A percentile compares a stretch with the other conserved stretches of the same genome.
Conservation (phyloP, 1,139 yeast species). For the Chernovozyma sophiae-reginae region DNA sequence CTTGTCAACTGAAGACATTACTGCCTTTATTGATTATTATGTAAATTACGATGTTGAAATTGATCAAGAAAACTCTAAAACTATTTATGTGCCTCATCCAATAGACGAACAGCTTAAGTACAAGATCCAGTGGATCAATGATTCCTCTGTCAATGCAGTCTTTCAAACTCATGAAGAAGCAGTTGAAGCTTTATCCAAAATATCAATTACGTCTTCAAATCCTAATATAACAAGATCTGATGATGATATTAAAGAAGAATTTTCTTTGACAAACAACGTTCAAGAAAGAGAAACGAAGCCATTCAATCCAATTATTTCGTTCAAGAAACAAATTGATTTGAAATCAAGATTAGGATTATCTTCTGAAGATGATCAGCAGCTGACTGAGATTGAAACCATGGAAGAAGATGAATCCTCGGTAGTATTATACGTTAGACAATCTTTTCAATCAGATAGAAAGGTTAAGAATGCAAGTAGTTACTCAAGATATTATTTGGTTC, state of each 20-base stretch:
- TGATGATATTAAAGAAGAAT: constrained; percentile 13
- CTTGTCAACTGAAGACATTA: constrained; percentile 61
- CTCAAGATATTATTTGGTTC: constrained; percentile 64
- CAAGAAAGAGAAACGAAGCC: constrained; percentile 37
- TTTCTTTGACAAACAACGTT: constrained; percentile 20
- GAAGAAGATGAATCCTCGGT: constrained; percentile 43
- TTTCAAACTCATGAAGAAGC: constrained; percentile 47
- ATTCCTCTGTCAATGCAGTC: constrained; percentile 51
- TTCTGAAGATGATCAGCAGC: constrained; percentile 5
- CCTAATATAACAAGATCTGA: constrained; percentile 11
- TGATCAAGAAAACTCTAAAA: constrained; percentile 12
- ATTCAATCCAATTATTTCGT: constrained; percentile 33
- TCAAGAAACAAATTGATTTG: constrained; percentile 31
- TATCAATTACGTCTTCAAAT: constrained; percentile 22
- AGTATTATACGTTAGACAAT: constrained; percentile 44
- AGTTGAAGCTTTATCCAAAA: constrained; percentile 30
- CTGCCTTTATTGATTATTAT: constrained; percentile 49
- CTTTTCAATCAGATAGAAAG: constrained; percentile 54
- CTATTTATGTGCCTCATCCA: constrained; percentile 24
- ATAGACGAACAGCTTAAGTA: constrained; percentile 31
- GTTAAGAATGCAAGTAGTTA: constrained; percentile 54
- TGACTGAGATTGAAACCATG: constrained; percentile 19
- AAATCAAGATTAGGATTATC: constrained; percentile 27
- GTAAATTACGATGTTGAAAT: constrained; percentile 27
- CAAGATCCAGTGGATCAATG: constrained; percentile 69